Evolutionary conservation across 2,329 filamentous ascomycete species (phyloP), one percentile per base, ranked within the genome.

Genomic region (Plenodomus biglobosus): DNA sequence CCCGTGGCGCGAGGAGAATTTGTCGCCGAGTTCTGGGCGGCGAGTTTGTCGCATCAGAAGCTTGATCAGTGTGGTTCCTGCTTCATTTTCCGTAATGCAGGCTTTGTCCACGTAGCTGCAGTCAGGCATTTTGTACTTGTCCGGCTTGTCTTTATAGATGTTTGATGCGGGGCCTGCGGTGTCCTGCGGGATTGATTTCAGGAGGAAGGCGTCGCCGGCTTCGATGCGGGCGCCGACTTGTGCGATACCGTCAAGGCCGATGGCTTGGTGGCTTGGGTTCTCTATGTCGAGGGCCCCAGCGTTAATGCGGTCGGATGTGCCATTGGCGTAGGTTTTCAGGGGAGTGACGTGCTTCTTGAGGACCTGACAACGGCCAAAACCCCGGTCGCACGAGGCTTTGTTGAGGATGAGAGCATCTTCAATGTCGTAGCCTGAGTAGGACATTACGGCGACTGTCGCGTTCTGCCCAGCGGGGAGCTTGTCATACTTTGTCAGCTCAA

Each of bases 361-460:
- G n/a, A 97, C 94, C 68, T 99, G 95, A 65, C 94, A 97, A 32
- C 94, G 86, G 38, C 94, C 95, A 65, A 97, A 99, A 3, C 94
- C 95, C 62, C 94, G 84, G 64, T 99, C 95, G 49, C 91, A 86
- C 0, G 92, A 96, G 8, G 91, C 92, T 76, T 96, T 97, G 78
- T 99, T 99, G 52, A 99, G 73, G 2, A 99, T 92, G 16, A 99
- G 80, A 8, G 94, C 94, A 79, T 99, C 94, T 78, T 99, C 94
- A 61, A 99, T 99, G 84, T 99, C 94, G 74, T 99, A 99, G 19
- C 94, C 94, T 10, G 92, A 97, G 74, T 94, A 99, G 40, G 92
- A 97, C 94, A 99, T 99, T 75, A 99, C 94, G 5, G 95, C 94
- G 20, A 99, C 94, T 1, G 90, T 96, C 3, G 94, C 95, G 53